phyloP scores from a whole-genome alignment of 441 rosid species.

The Isatis lusitanica region DNA sequence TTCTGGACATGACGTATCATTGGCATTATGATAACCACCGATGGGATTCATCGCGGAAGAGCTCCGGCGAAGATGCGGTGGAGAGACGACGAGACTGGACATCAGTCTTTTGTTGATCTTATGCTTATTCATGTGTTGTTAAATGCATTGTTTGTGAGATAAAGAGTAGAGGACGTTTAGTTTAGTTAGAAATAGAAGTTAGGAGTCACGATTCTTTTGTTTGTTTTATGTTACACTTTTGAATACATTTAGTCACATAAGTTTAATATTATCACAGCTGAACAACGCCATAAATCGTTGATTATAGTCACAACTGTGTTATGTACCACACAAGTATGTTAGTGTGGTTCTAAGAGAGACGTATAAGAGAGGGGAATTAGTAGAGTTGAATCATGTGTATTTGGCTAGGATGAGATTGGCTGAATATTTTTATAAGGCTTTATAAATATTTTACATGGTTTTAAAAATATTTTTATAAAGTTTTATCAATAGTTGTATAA shows the following conservation, averaged over 20 bases:
- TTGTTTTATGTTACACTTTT: not conserved
- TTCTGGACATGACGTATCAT: slow-evolving; percentile 78
- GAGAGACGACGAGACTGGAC: slow-evolving; percentile 84
- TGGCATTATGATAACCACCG: slow-evolving; percentile 86
- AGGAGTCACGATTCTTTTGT: slow-evolving; percentile 8
- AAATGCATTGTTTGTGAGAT: slow-evolving; percentile 55
- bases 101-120: slow-evolving; percentile 82
- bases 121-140: slow-evolving; percentile 79
- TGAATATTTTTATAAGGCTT: no score
- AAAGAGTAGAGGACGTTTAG: not conserved
- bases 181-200: not conserved
- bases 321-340: no score
- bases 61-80: slow-evolving; percentile 69
- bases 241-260: not conserved
- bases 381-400: no score
- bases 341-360: no score
- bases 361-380: no score
- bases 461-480: no score
- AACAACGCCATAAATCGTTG: no score
- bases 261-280: not conserved
- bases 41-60: slow-evolving; percentile 84
- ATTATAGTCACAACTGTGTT: no score
- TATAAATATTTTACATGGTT: no score
- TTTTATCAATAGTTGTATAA: no score
- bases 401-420: no score